Percentiles rank a stretch among this genome's conserved stretches.
Evolutionary conservation across 83 land plant species (phyloP).

Genomic region (Diphasiastrum complanatum): DNA sequence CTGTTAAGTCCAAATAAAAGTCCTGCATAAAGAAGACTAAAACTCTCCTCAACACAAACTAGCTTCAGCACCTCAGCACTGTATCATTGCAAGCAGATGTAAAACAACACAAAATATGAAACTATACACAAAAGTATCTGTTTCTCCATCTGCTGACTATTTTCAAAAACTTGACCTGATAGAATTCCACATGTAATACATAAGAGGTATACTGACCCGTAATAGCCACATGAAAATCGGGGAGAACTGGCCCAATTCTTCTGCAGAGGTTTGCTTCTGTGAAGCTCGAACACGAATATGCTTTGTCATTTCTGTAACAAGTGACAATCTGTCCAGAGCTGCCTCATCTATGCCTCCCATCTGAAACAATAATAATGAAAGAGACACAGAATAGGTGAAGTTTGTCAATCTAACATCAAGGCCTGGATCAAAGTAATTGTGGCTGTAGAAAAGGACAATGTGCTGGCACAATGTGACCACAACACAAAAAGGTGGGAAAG

Average conservation of each 20-base stretch:
- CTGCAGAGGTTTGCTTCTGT: conserved; percentile 48
- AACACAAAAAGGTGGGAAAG: too few species aligned
- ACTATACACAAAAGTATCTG: too few species aligned
- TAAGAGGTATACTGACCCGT: conserved; percentile 68
- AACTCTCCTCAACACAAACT: too few species aligned
- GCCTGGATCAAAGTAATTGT: too few species aligned
- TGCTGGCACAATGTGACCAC: too few species aligned
- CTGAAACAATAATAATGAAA: conserved; percentile 36
- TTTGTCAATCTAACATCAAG: not conserved
- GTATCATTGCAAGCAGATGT: not conserved
- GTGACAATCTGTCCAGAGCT: conserved; percentile 82
- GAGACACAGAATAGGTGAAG: too few species aligned
- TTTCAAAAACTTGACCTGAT: not conserved
- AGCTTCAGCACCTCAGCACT: not conserved
- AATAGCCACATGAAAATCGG: conserved; percentile 94
- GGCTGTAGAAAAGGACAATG: not conserved
- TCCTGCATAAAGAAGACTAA: conserved; percentile 25
- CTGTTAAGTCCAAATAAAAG: conserved; percentile 38
- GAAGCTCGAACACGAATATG: conserved; percentile 93
- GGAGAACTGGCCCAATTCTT: conserved; percentile 85
- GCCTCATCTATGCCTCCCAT: conserved; percentile 99
- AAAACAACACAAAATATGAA: not conserved
- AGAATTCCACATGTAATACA: not conserved
- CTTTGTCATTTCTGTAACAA: conserved; percentile 95
- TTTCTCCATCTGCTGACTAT: not conserved